phyloP scores from a whole-genome alignment of 2,329 filamentous ascomycete species.

The Ceratocystis eucalypticola region DNA sequence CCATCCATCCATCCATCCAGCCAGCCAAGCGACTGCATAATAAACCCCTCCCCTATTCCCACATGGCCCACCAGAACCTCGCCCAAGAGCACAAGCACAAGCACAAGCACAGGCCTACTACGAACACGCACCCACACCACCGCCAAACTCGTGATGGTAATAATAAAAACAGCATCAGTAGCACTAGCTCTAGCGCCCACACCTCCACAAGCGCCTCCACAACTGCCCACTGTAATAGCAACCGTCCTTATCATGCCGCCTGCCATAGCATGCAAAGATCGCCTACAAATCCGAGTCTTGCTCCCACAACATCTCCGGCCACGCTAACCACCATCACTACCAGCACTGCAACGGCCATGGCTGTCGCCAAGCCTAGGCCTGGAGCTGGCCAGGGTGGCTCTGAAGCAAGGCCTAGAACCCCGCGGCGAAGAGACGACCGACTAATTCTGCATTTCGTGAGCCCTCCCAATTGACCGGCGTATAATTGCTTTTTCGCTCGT shows the following conservation, averaged over 20 bases:
- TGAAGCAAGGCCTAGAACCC: neutral
- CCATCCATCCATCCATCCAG: too few relatives aligned
- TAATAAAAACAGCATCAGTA: neutral
- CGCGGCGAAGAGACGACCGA: conserved; percentile 10
- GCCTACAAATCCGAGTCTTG: neutral
- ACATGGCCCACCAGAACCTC: conserved; percentile 1
- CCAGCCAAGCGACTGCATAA: neutral
- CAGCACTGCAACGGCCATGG: neutral
- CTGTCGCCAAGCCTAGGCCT: neutral
- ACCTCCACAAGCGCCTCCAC: too few relatives aligned
- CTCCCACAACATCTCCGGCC: neutral
- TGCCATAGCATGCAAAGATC: conserved; percentile 3
- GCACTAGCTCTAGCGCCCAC: too few relatives aligned
- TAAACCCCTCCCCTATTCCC: neutral
- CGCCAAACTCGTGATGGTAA: neutral
- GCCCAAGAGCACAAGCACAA: neutral
- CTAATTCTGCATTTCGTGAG: conserved; percentile 18
- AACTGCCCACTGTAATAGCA: neutral
- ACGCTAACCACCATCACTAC: neutral
- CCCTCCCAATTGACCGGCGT: neutral
- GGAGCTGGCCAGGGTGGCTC: neutral
- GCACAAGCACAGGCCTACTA: too few relatives aligned
- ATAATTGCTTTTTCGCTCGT: neutral
- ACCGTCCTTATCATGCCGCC: neutral
- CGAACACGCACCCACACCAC: neutral